phyloP scores from a whole-genome alignment of 805 yeast species.

The Ogataea salicorniae region DNA sequence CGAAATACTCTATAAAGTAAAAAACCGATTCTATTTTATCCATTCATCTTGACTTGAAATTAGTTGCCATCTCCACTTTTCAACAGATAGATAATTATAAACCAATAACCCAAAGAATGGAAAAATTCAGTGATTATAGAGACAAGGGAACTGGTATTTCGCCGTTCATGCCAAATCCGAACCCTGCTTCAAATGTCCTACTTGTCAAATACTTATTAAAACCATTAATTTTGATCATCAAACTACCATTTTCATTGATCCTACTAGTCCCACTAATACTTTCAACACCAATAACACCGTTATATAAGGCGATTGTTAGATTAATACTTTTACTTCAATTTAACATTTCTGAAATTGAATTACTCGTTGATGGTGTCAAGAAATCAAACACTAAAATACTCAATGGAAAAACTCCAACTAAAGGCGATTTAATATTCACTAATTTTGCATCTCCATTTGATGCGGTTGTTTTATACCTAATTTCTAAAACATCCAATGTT shows the following conservation, averaged over 20 bases:
- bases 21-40: no score
- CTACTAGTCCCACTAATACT: constrained; percentile 8
- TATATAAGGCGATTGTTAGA: constrained; percentile 11
- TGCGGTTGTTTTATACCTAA: constrained; percentile 32
- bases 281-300: constrained; percentile 8
- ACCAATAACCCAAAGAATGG: constrained; percentile 42
- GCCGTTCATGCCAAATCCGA: constrained; percentile 66
- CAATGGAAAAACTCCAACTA: constrained; percentile 30
- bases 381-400: constrained; percentile 34
- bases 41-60: no score
- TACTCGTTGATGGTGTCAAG: constrained; percentile 46
- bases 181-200: constrained; percentile 15
- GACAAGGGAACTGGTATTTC: constrained; percentile 93
- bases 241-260: constrained; percentile 27
- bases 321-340: constrained; percentile 31
- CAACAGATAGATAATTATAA: no score
- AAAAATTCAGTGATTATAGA: constrained; percentile 77
- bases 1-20: no score
- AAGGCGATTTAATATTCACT: constrained; percentile 47
- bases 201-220: constrained; percentile 7
- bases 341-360: constrained; percentile 23
- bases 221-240: constrained; percentile 22
- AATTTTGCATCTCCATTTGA: constrained; percentile 61
- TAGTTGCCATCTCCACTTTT: no score
- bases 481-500: constrained; percentile 5